A percentile compares a stretch with the other conserved stretches of the same genome.
These are phyloP conservation scores for Rhizoctonia solani DNA, from an alignment of 1,284 basidiomycete species.

Conservation along the genomic window DNA sequence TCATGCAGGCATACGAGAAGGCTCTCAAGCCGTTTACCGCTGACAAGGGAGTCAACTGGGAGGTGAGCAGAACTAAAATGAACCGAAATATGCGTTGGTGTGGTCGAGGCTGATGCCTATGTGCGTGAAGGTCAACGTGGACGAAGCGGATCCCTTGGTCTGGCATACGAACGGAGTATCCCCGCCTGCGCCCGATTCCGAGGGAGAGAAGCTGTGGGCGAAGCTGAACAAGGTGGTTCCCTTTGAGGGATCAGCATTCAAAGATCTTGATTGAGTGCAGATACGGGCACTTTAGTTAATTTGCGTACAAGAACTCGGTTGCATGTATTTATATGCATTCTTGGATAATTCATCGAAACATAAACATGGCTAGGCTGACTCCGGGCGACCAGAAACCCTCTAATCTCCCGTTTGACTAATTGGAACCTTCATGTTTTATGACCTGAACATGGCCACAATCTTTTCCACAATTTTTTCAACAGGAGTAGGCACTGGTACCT, in stretches of 20 bases:
- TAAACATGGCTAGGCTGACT: too few relatives aligned
- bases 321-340: too few relatives aligned
- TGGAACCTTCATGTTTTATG: too few relatives aligned
- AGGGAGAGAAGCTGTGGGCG: background rate
- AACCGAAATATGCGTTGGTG: background rate
- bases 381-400: too few relatives aligned
- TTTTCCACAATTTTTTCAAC: too few relatives aligned
- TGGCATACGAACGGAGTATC: background rate
- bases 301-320: too few relatives aligned
- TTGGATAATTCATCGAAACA: too few relatives aligned
- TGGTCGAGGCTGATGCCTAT: background rate
- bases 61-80: background rate
- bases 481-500: too few relatives aligned
- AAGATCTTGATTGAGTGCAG: too few relatives aligned
- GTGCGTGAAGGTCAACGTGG: background rate
- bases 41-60: background rate
- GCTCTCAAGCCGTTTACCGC: background rate
- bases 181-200: background rate
- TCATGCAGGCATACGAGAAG: background rate
- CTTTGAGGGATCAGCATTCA: background rate
- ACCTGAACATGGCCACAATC: too few relatives aligned
- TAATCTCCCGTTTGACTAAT: too few relatives aligned
- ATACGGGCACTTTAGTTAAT: too few relatives aligned
- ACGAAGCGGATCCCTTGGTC: background rate
- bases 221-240: background rate